phyloP scores from a whole-genome alignment of 495 filamentous ascomycete species.

The Amniculicola lignicola region DNA sequence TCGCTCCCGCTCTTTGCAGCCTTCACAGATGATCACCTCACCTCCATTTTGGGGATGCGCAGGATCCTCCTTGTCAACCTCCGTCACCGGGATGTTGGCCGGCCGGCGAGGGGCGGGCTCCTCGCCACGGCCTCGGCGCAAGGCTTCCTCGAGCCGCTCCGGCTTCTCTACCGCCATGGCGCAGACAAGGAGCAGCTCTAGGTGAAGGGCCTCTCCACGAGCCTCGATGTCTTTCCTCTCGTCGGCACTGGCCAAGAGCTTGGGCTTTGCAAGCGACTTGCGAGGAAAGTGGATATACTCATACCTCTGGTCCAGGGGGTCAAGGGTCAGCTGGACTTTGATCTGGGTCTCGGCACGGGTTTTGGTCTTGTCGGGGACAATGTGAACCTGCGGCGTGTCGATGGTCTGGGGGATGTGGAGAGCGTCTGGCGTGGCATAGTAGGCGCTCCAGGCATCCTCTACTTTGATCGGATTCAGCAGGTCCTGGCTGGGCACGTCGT shows the following conservation, averaged over 20 bases:
- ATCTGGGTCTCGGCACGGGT: constrained; percentile 29
- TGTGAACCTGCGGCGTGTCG: neutral
- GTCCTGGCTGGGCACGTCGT: neutral
- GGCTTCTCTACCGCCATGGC: constrained; percentile 19
- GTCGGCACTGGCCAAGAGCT: constrained; percentile 18
- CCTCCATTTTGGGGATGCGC: constrained; percentile 26
- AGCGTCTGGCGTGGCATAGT: constrained; percentile 12
- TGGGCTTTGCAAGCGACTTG: constrained; percentile 25
- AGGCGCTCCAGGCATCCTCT: neutral
- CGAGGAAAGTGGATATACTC: constrained; percentile 18
- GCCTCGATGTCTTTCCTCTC: constrained; percentile 10
- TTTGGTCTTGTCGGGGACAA: constrained; percentile 23
- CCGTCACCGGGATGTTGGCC: neutral
- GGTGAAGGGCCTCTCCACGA: neutral
- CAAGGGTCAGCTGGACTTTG: constrained; percentile 20
- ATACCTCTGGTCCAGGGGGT: constrained; percentile 8
- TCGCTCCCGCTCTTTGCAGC: constrained; percentile 26
- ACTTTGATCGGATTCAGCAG: neutral
- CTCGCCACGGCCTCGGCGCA: constrained; percentile 15
- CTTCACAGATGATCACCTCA: constrained; percentile 23
- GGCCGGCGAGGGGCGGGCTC: constrained; percentile 2
- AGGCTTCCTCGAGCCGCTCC: constrained; percentile 4
- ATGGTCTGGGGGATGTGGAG: constrained; percentile 6
- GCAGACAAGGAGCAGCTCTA: constrained; percentile 18
- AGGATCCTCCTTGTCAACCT: constrained; percentile 25